A percentile compares a stretch with the other conserved stretches of the same genome.
phyloP scores from a whole-genome alignment of 352 stramenopile genomes.

The Achlya hypogyna region DNA sequence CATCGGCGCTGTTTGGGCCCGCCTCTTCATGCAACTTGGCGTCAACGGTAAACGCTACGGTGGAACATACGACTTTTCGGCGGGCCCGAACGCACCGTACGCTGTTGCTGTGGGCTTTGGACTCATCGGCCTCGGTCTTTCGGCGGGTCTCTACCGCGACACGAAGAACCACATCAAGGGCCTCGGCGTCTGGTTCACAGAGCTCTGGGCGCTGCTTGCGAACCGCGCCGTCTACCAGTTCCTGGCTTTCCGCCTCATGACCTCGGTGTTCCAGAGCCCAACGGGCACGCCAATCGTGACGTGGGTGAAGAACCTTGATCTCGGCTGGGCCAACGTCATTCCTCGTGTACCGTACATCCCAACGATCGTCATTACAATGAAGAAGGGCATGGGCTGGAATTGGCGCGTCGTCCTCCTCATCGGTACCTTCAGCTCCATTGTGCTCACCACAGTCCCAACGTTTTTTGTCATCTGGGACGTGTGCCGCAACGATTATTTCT shows the following conservation, averaged over 20 bases:
- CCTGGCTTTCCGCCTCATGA: background rate
- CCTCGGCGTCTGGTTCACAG: background rate
- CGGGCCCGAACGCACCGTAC: background rate
- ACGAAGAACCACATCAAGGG: background rate
- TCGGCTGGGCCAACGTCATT: background rate
- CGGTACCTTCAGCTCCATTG: background rate
- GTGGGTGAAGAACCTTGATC: background rate
- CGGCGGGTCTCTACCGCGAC: background rate
- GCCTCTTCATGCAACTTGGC: background rate
- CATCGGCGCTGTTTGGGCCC: background rate
- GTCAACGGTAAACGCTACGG: background rate
- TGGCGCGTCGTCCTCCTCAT: background rate
- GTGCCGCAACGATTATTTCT: background rate
- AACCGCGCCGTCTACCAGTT: background rate
- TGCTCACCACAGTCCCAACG: background rate
- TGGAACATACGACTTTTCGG: background rate
- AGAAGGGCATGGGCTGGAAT: background rate
- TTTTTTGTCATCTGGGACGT: constrained; percentile 13
- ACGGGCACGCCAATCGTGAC: background rate
- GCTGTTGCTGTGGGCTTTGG: background rate
- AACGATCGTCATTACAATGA: background rate
- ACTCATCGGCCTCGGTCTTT: background rate
- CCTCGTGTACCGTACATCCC: background rate
- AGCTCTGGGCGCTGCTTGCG: background rate
- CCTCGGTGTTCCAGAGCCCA: background rate